Evolutionary conservation across 1,284 basidiomycete genomes (phyloP).

Genomic region (Rhodotorula sp.): DNA sequence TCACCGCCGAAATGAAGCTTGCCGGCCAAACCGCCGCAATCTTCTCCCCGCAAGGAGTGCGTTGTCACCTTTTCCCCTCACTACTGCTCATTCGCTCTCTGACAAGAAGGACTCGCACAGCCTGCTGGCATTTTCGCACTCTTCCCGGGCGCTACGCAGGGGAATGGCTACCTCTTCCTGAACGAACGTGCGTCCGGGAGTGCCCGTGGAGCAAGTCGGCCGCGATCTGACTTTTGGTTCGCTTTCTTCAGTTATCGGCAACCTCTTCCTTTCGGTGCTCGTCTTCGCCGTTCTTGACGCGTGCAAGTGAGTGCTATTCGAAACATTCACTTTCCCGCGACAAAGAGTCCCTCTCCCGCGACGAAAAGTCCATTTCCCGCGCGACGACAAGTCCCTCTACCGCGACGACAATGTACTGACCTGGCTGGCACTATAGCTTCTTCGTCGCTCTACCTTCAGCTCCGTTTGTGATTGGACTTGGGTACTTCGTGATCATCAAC

Average conservation of each 20-base stretch:
- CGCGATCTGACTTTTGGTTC: no score
- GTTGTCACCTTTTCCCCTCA: background rate
- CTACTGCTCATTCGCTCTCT: background rate
- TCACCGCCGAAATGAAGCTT: constrained; percentile 20
- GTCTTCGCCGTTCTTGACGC: constrained; percentile 43
- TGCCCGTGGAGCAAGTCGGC: no score
- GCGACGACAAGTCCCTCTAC: background rate
- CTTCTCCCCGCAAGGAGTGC: constrained; percentile 31
- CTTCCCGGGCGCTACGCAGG: constrained; percentile 11
- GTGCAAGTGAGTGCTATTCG: constrained; percentile 14
- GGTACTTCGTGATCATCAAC: constrained; percentile 30
- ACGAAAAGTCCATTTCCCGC: no score
- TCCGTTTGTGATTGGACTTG: constrained; percentile 36
- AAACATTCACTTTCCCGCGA: no score
- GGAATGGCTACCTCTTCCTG: constrained; percentile 17
- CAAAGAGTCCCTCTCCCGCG: background rate
- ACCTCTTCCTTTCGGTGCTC: constrained; percentile 37
- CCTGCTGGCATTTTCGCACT: constrained; percentile 37
- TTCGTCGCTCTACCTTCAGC: constrained; percentile 35
- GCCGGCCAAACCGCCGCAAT: constrained; percentile 12
- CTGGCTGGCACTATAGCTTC: background rate
- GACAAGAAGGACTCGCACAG: background rate
- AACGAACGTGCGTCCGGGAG: constrained; percentile 3
- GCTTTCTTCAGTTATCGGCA: constrained; percentile 16
- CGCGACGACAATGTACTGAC: background rate